Evolutionary conservation across 306 rosid species (phyloP).

Genomic region (Ceratonia siliqua): DNA sequence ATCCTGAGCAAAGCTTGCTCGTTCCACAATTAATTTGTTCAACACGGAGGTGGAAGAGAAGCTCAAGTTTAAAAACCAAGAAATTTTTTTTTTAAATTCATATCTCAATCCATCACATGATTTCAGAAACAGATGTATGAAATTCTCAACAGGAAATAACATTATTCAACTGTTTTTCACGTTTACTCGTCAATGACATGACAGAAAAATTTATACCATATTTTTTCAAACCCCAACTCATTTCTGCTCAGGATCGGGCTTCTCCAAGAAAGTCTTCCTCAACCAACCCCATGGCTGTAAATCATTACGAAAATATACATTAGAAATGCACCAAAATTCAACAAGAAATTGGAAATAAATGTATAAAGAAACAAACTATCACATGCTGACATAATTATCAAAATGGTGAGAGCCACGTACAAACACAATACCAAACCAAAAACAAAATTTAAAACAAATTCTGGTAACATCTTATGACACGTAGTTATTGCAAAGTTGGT

Average conservation of each 20-base stretch:
- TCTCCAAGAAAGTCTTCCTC: slow-evolving; percentile 76
- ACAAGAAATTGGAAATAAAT: neutral
- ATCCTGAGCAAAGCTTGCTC: neutral
- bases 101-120: slow-evolving; percentile 25
- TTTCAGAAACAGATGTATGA: slow-evolving; percentile 11
- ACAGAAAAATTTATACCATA: slow-evolving; percentile 30
- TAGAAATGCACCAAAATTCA: slow-evolving; percentile 2
- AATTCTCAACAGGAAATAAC: slow-evolving; percentile 35
- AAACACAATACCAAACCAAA: slow-evolving; percentile 16
- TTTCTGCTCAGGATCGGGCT: slow-evolving; percentile 59
- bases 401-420: neutral
- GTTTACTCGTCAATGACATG: slow-evolving; percentile 14
- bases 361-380: neutral
- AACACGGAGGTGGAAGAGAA: slow-evolving; percentile 7
- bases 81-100: slow-evolving; percentile 17
- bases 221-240: slow-evolving; percentile 38
- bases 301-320: slow-evolving; percentile 26
- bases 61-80: slow-evolving; percentile 25
- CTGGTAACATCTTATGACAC: neutral
- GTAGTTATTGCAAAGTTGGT: neutral
- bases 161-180: slow-evolving; percentile 36
- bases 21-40: slow-evolving; percentile 4
- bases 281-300: slow-evolving; percentile 80
- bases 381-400: neutral
- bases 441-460: slow-evolving; percentile 14